Conservation (phyloP, 2,329 filamentous ascomycete genomes). For the Nemania diffusa region DNA sequence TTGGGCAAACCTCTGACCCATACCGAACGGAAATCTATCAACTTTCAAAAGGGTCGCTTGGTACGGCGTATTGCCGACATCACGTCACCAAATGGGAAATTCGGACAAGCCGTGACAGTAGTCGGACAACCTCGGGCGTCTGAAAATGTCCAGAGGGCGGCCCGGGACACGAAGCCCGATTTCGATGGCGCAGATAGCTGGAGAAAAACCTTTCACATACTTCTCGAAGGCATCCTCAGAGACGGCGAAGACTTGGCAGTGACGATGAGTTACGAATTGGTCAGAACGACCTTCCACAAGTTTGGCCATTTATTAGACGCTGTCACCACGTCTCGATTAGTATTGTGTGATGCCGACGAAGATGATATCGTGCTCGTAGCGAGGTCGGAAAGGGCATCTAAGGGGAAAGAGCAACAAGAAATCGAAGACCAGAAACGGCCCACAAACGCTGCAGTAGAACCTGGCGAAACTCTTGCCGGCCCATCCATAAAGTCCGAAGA, state of each 20-base stretch:
- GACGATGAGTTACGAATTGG: constrained; percentile 65
- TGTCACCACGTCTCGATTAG: constrained; percentile 62
- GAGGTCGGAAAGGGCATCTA: constrained; percentile 29
- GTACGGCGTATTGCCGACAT: constrained; percentile 57
- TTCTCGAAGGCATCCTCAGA: constrained; percentile 66
- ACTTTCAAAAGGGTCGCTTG: constrained; percentile 61
- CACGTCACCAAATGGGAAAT: constrained; percentile 58
- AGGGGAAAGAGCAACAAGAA: constrained; percentile 29
- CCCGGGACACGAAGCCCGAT: constrained; percentile 17
- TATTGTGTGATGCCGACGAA: constrained; percentile 64
- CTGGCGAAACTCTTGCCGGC: constrained; percentile 1
- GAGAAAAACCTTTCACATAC: constrained; percentile 65
- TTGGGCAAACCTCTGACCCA: constrained; percentile 50
- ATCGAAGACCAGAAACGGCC: neutral
- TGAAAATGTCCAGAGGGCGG: constrained; percentile 20
- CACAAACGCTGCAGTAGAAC: constrained; percentile 15
- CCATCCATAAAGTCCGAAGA: neutral
- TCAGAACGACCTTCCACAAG: constrained; percentile 63
- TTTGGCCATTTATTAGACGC: constrained; percentile 62
- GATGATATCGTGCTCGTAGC: constrained; percentile 62
- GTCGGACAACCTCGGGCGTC: constrained; percentile 41
- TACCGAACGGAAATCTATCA: constrained; percentile 52
- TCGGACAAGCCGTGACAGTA: constrained; percentile 58
- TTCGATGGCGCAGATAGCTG: constrained; percentile 56
- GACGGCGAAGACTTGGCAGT: constrained; percentile 71